Evolutionary conservation across 192 early-diverging fungal genomes (phyloP).

Genomic region (Backusella liffmaniae): DNA sequence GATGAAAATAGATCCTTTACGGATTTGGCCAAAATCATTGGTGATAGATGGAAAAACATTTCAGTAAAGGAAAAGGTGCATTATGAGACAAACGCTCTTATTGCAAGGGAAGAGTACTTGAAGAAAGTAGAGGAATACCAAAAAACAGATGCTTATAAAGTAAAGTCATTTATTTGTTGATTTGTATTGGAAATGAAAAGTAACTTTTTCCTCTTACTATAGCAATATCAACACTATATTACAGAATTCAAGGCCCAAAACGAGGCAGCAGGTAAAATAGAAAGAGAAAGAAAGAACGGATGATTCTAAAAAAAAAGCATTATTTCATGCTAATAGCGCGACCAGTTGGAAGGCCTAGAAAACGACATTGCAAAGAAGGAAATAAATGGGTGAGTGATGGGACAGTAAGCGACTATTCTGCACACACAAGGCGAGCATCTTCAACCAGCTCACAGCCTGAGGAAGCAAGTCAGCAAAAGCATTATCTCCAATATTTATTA

Average conservation of each 20-base stretch:
- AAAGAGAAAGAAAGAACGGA: background rate
- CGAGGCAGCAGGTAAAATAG: slow-evolving; percentile 29
- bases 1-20: slow-evolving; percentile 39
- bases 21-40: slow-evolving; percentile 45
- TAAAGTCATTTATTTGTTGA: background rate
- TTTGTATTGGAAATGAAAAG: background rate
- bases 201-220: background rate
- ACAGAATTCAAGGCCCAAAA: slow-evolving; percentile 40
- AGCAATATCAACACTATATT: slow-evolving; percentile 42
- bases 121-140: slow-evolving; percentile 32
- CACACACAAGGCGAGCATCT: background rate
- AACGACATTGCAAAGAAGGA: background rate
- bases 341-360: slow-evolving; percentile 31
- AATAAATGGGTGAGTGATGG: background rate
- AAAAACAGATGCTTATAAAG: slow-evolving; percentile 36
- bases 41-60: slow-evolving; percentile 47
- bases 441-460: background rate
- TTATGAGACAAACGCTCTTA: slow-evolving; percentile 30
- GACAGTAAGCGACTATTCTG: background rate
- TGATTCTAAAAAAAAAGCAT: background rate
- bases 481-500: slow-evolving; percentile 18
- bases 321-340: slow-evolving; percentile 3
- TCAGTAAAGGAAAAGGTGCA: slow-evolving; percentile 23
- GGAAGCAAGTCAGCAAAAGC: slow-evolving; percentile 2
- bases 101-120: slow-evolving; percentile 36